Base-by-base conservation (phyloP, 2,329 filamentous ascomycete genomes). In the Zymoseptoria ardabiliae region DNA sequence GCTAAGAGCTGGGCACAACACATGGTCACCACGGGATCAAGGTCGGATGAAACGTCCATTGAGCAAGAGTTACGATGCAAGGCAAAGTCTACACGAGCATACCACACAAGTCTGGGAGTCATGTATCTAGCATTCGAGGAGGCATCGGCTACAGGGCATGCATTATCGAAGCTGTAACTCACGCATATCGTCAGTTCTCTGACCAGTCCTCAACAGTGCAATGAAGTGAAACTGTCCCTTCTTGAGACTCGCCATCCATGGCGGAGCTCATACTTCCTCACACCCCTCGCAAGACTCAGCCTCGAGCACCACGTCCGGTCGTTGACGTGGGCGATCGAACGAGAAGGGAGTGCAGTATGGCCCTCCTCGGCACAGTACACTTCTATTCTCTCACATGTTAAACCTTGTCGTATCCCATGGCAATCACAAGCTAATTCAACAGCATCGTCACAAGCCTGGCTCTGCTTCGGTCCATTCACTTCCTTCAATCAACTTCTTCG, bases 31-130 rank as follows among this genome's bases (percentile, higher is more conserved):
- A 13, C 17, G 10, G 10, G 35, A 41, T 41, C 59, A 53, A 54
- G 57, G 54, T 62, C 56, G 60, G 50, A 45, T 50, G 53, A 58
- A 62, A 65, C 64, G 60, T 48, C 35, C 22, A 48, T 35, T 41
- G 25, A 50, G 48, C 55, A 35, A 25, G 20, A 41, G 55, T 52
- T 48, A 57, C 11, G 52, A 28, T 13, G 25, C 21, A n/a, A 57
- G 17, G 55, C 25, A n/a, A 23, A 35, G 49, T 4, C 35, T 17
- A n/a, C 13, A 7, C 6, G 13, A 45, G 35, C 35, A 41, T 17
- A 41, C 11, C 35, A 41, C 35, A 17, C 10, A n/a, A 45, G 35
- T 45, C 5, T 17, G 35, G 7, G 13, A n/a, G 13, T 17, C 2
- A 45, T 45, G 35, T 45, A 45, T 17, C 17, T 45, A 17, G 35